phyloP scores from a whole-genome alignment of 306 rosid species.

The Bauhinia variegata region DNA sequence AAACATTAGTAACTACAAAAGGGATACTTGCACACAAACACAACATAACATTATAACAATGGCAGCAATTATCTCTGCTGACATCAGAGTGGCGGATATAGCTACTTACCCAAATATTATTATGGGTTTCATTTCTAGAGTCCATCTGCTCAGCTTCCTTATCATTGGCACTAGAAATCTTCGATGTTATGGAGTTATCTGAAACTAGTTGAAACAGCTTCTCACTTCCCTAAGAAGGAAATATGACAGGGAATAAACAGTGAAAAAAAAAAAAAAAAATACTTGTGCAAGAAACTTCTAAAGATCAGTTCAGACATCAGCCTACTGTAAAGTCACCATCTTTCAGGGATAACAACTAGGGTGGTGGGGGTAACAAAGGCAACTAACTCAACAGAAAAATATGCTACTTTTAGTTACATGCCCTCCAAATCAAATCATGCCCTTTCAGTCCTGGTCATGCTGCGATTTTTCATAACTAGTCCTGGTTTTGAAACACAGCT shows the following conservation, averaged over 20 bases:
- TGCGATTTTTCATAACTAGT: conserved; percentile 7
- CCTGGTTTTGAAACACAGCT: conserved; percentile 15
- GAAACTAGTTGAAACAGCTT: conserved; percentile 78
- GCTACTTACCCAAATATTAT: conserved; percentile 56
- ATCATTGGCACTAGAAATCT: conserved; percentile 2
- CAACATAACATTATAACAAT: not conserved
- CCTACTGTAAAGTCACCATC: conserved; percentile 30
- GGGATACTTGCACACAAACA: conserved; percentile 10
- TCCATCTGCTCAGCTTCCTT: conserved; percentile 40
- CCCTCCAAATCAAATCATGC: conserved; percentile 14
- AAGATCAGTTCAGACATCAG: conserved; percentile 14
- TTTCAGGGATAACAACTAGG: conserved; percentile 4
- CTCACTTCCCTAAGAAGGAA: conserved; percentile 77
- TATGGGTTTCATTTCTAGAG: conserved; percentile 34
- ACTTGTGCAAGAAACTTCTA: not conserved
- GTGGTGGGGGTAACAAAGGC: too few relatives aligned
- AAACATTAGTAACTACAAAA: not conserved
- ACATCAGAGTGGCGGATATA: conserved; percentile 17
- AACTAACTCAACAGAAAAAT: conserved; percentile 3
- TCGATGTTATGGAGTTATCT: conserved; percentile 42
- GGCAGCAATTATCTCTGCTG: too few relatives aligned
- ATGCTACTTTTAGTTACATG: conserved; percentile 9
- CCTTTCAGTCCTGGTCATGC: not conserved
- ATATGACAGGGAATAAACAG: conserved; percentile 24
- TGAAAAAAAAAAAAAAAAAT: conserved; percentile 15